These are phyloP conservation scores for Thermomucor indicae-seudaticae DNA, from an alignment of 371 early-diverging fungal genomes.

Conservation along the genomic window DNA sequence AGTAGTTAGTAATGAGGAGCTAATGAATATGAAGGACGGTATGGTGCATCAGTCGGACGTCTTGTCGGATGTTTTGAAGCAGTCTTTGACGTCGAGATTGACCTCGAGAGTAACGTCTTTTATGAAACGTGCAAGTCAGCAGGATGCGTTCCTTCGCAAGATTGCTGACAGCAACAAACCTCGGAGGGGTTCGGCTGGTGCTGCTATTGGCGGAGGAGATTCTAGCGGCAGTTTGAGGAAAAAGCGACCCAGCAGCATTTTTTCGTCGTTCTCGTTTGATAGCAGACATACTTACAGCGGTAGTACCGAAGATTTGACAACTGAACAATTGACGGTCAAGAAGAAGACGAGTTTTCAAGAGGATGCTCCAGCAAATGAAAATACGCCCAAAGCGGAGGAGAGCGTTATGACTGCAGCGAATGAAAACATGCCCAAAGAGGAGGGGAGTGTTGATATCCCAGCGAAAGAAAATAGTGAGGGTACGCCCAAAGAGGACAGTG, in stretches of 20 bases:
- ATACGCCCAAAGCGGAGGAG: neutral
- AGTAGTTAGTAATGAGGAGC: too few species aligned
- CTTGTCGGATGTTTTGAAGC: too few species aligned
- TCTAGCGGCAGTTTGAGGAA: too few species aligned
- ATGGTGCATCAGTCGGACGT: too few species aligned
- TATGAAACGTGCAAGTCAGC: constrained; percentile 15
- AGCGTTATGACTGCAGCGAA: neutral
- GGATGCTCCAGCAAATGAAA: neutral
- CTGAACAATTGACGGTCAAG: neutral
- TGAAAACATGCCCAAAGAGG: neutral
- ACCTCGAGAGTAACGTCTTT: constrained; percentile 10
- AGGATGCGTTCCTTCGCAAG: constrained; percentile 10
- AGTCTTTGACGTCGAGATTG: constrained; percentile 7
- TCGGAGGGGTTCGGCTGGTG: too few species aligned
- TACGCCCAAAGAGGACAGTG: neutral
- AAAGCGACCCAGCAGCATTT: constrained; percentile 10
- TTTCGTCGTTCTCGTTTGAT: constrained; percentile 6
- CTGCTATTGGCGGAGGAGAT: too few species aligned
- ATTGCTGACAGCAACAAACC: constrained; percentile 8
- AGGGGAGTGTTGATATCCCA: neutral
- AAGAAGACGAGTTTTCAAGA: neutral
- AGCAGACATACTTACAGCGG: neutral
- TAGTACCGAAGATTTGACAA: constrained; percentile 1
- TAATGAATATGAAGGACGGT: too few species aligned
- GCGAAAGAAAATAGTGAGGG: neutral